Conservation (phyloP, 305 asterid species). For the Fraxinus sp. region DNA sequence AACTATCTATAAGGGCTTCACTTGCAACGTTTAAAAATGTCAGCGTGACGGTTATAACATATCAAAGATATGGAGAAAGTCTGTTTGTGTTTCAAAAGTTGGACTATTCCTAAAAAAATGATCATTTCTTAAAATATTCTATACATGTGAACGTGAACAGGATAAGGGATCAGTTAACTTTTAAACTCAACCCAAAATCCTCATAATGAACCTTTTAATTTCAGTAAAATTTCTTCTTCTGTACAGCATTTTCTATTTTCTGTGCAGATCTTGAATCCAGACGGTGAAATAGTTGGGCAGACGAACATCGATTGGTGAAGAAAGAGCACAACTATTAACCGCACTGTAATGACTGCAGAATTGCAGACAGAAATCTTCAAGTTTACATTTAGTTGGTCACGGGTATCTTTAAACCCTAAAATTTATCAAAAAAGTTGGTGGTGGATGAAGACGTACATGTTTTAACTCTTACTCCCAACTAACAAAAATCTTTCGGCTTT, state of each 20-base stretch:
- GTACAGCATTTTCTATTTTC: slow-evolving; percentile 3
- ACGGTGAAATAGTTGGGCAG: background rate
- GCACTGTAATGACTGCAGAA: slow-evolving; percentile 8
- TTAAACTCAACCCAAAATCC: background rate
- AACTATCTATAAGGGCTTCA: too few species aligned
- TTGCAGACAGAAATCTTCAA: slow-evolving; percentile 25
- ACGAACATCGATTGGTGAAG: background rate
- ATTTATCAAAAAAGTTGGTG: slow-evolving; percentile 30
- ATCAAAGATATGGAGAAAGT: too few species aligned
- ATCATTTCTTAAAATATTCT: too few species aligned
- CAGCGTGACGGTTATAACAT: too few species aligned
- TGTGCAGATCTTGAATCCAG: background rate
- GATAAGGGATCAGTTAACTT: background rate
- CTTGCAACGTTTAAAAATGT: too few species aligned
- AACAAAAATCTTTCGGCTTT: background rate
- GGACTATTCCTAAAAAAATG: too few species aligned
- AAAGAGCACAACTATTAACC: background rate
- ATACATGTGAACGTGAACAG: too few species aligned
- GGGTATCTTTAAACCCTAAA: slow-evolving; percentile 25
- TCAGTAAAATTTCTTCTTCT: slow-evolving; percentile 21
- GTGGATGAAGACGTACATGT: slow-evolving; percentile 34
- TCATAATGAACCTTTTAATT: too few species aligned
- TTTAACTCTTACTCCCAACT: slow-evolving; percentile 37
- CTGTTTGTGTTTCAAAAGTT: too few species aligned
- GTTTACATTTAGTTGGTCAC: slow-evolving; percentile 29